Base-by-base conservation (phyloP, 148 eudicot species). In the Camellia sinensis region DNA sequence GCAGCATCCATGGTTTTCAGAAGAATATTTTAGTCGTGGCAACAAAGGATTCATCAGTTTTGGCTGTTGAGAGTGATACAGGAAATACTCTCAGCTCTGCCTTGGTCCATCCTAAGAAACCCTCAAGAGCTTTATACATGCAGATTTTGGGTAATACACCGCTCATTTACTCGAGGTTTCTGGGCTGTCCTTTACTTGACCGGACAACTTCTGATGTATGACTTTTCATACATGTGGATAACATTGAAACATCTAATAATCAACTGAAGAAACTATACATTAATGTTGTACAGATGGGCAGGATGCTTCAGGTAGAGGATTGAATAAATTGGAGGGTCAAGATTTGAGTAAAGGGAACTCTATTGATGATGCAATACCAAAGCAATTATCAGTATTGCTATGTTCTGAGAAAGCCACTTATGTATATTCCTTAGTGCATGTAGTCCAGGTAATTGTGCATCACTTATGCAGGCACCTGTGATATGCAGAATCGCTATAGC, bases 341-440 rank as follows among this genome's bases (percentile, higher is more conserved):
- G 91, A 85, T 76, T 70, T 80, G 53, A 79, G 76, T 46, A 78
- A 79, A 61, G 89, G 85, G 75, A 82, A 71, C 68, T 76, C 85
- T 68, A 75, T 80, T 60, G 97, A 88, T 62, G 85, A 84, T 80
- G 76, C 86, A 52, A 76, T 82, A 67, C 73, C 82, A 67, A 91
- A 91, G 80, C 90, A 88, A 63, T 79, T 73, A 45, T 78, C 84
- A 72, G 59, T 94, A 54, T 81, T 96, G 79, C 80, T 93, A 41
- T 96, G 98, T 84, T 88, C 99, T 0, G 99, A 96, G 86, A 96
- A 92, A 87, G 94, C 97, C 78, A 87, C 83, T 50, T 93, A 93
- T 82, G 84, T 91, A n/a, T 92, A 93, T 85, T 93, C 97, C 57
- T 84, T 95, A 77, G 63, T 57, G 41, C 98, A 93, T 84, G 84